Evolutionary conservation across 2,329 filamentous ascomycete genomes (phyloP).

Genomic region (Colletotrichum acutatum): DNA sequence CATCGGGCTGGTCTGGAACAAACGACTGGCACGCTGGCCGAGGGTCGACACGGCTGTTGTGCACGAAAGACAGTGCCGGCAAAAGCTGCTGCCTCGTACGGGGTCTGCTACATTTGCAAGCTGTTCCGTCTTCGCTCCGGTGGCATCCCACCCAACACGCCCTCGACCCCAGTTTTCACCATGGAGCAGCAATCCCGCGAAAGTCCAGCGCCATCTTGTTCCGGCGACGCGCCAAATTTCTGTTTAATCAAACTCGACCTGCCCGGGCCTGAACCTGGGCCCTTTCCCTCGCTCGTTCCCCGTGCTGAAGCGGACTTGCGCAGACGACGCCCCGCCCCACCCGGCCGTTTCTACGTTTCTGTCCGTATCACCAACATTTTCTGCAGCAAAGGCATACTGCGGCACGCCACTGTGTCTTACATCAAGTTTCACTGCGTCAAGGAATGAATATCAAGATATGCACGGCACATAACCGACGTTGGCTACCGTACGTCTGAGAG

Average conservation of each 20-base stretch:
- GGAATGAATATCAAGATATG: background rate
- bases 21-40: background rate
- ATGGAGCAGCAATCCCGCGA: slow-evolving; percentile 26
- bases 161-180: slow-evolving; percentile 18
- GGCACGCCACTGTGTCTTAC: background rate
- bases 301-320: slow-evolving; percentile 29
- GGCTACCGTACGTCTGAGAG: background rate
- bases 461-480: background rate
- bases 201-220: slow-evolving; percentile 27
- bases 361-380: background rate
- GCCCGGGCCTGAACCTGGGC: slow-evolving; percentile 16
- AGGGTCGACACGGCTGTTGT: background rate
- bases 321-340: slow-evolving; percentile 14
- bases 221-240: slow-evolving; percentile 27
- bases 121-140: slow-evolving; percentile 30
- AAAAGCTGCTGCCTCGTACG: slow-evolving; percentile 21
- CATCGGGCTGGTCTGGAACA: slow-evolving; percentile 3
- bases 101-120: slow-evolving; percentile 9
- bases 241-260: slow-evolving; percentile 31
- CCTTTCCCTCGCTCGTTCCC: slow-evolving; percentile 14
- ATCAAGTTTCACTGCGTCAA: background rate
- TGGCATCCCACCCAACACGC: slow-evolving; percentile 2
- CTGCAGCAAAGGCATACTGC: no score
- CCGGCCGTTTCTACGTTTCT: slow-evolving; percentile 16
- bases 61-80: slow-evolving; percentile 8